Conservation (phyloP, 306 rosid species). For the Inga laurina region DNA sequence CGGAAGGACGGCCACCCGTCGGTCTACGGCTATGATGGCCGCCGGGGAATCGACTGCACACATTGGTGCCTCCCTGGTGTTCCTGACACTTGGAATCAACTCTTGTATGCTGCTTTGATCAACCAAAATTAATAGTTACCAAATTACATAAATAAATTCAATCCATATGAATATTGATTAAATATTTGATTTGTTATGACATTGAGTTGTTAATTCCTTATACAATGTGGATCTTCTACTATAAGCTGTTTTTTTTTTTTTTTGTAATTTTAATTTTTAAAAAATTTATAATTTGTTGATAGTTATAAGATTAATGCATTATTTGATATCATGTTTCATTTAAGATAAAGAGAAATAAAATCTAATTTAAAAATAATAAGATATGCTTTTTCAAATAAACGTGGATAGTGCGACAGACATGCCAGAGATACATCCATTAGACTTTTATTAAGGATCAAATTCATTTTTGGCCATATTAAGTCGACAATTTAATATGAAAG, state of each 20-base stretch:
- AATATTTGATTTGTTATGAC: background rate
- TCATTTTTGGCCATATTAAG: background rate
- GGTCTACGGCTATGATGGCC: slow-evolving; percentile 60
- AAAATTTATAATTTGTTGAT: background rate
- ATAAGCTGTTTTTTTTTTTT: background rate
- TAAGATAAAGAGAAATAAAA: background rate
- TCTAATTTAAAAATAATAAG: background rate
- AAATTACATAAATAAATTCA: background rate
- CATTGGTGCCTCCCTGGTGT: slow-evolving; percentile 89
- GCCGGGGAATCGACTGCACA: slow-evolving; percentile 53
- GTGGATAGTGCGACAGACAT: background rate
- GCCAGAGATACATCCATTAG: background rate
- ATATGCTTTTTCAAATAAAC: background rate
- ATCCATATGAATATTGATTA: background rate
- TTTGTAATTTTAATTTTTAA: background rate
- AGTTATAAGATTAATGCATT: background rate
- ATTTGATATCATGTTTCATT: background rate
- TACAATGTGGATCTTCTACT: background rate
- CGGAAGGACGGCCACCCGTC: slow-evolving; percentile 86
- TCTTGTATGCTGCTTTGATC: slow-evolving; percentile 40
- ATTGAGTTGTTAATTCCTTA: background rate
- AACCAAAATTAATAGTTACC: background rate
- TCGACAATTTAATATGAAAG: background rate
- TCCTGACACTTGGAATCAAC: slow-evolving; percentile 81
- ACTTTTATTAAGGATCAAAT: background rate